These are phyloP conservation scores for Leishmania tropica DNA, from an alignment of 208 protist genomes.

Conservation along the genomic window DNA sequence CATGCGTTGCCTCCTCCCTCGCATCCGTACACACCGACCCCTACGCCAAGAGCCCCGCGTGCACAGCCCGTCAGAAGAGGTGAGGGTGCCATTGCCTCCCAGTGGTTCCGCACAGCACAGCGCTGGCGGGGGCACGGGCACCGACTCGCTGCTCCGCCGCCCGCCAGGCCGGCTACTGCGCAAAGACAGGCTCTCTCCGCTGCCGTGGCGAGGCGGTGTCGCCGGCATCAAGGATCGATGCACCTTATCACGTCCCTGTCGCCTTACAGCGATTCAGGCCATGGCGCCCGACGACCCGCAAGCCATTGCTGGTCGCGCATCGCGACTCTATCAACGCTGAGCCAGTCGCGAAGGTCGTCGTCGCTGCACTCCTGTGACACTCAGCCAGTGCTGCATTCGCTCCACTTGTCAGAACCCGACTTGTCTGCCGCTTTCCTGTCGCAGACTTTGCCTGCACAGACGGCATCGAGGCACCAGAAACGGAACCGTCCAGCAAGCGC, in stretches of 20 bases:
- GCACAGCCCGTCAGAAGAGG: neutral
- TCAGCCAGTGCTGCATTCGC: neutral
- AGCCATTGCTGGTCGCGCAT: neutral
- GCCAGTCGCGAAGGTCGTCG: neutral
- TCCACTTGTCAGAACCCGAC: neutral
- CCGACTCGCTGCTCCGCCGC: neutral
- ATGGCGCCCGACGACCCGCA: neutral
- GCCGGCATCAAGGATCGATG: neutral
- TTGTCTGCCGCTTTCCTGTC: neutral
- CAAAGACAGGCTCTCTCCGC: too few species aligned
- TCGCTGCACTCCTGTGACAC: neutral
- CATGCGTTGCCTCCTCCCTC: neutral
- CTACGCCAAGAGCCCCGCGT: neutral
- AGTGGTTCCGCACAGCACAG: neutral
- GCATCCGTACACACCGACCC: neutral
- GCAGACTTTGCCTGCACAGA: neutral
- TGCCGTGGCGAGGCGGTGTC: neutral
- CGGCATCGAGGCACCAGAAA: neutral
- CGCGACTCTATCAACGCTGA: neutral
- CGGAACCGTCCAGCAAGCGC: neutral
- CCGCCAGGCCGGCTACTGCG: neutral
- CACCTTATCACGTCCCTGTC: conserved; percentile 2
- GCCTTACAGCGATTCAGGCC: neutral
- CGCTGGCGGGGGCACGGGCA: neutral
- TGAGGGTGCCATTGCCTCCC: neutral